phyloP scores from a whole-genome alignment of 1,284 basidiomycete species.

The Ustilago loliicola region DNA sequence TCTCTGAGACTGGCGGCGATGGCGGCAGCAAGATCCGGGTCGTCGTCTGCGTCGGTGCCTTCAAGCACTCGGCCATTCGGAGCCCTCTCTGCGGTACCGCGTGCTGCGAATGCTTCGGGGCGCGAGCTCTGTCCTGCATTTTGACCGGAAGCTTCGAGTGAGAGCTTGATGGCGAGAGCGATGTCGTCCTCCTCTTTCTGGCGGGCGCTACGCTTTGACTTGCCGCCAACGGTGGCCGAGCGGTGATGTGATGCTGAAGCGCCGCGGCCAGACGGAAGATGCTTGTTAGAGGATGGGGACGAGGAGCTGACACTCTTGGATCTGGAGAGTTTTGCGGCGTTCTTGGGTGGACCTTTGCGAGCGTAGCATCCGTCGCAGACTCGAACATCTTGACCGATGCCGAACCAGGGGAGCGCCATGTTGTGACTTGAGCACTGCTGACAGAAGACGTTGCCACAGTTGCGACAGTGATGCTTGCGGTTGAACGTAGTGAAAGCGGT shows the following conservation, averaged over 20 bases:
- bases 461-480: conserved; percentile 97
- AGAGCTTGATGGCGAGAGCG: conserved; percentile 91
- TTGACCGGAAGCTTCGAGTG: conserved; percentile 74
- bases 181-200: conserved; percentile 83
- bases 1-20: conserved; percentile 95
- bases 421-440: conserved; percentile 90
- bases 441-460: conserved; percentile 97
- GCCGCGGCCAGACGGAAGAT: conserved; percentile 53
- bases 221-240: conserved; percentile 62
- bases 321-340: conserved; percentile 46
- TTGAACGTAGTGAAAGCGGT: conserved; percentile 94
- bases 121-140: conserved; percentile 71
- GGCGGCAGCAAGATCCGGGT: conserved; percentile 91
- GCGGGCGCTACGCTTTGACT: conserved; percentile 71
- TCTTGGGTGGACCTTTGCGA: conserved; percentile 59
- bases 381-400: conserved; percentile 90
- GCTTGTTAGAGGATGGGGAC: conserved; percentile 31
- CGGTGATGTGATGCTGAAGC: conserved; percentile 63
- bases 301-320: conserved; percentile 45
- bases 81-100: conserved; percentile 69
- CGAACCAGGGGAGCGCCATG: conserved; percentile 90
- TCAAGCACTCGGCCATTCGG: conserved; percentile 63
- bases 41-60: conserved; percentile 82
- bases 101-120: conserved; percentile 76
- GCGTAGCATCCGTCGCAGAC: conserved; percentile 88